Evolutionary conservation across 2,329 filamentous ascomycete genomes (phyloP).

Genomic region (Sordariomycetes sp.): DNA sequence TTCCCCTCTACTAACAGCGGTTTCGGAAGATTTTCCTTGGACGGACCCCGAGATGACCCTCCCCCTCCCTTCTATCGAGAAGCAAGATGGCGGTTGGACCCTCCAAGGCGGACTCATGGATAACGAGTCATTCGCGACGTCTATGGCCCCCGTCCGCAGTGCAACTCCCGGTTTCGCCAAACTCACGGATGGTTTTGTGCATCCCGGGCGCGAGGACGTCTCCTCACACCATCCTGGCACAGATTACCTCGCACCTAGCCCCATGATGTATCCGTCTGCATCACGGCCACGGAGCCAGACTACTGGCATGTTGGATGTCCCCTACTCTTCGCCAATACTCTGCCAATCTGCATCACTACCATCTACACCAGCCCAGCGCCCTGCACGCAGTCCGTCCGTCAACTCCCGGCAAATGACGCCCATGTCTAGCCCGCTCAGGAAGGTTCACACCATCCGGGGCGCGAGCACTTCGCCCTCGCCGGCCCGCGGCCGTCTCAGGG

Average conservation of each 20-base stretch:
- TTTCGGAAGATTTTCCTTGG: background rate
- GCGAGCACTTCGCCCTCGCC: background rate
- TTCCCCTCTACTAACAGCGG: background rate
- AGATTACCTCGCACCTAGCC: background rate
- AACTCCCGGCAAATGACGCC: background rate
- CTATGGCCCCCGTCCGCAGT: background rate
- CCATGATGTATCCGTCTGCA: background rate
- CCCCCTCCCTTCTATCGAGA: background rate
- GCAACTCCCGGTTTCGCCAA: background rate
- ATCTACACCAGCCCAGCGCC: background rate
- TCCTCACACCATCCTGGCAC: too few species aligned
- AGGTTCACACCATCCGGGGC: background rate
- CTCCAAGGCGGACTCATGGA: background rate
- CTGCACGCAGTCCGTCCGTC: background rate
- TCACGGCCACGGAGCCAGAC: background rate
- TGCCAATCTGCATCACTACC: background rate
- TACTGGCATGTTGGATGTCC: background rate
- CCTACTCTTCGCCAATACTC: background rate
- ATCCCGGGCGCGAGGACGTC: background rate
- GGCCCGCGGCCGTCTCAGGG: background rate
- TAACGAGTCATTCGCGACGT: background rate
- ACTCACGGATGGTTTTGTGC: background rate
- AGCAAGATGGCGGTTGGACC: background rate
- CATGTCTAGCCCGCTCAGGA: background rate
- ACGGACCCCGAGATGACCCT: background rate